phyloP scores from a whole-genome alignment of 2,329 filamentous ascomycete genomes.

The Penicillium sp. region DNA sequence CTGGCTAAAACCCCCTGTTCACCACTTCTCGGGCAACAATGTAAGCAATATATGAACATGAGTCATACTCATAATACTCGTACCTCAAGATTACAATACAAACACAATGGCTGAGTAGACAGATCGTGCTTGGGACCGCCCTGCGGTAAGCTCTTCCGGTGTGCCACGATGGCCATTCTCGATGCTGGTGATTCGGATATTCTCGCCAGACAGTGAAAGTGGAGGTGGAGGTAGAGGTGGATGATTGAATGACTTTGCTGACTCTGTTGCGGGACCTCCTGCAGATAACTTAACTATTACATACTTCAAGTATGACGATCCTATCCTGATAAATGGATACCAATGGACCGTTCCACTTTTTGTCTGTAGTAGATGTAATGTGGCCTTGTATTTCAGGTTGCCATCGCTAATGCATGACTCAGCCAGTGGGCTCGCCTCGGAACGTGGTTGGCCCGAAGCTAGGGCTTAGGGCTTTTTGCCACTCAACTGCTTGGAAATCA shows the following conservation, averaged over 20 bases:
- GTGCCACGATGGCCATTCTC: slow-evolving; percentile 94
- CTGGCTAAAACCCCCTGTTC: slow-evolving; percentile 90
- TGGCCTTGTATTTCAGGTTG: slow-evolving; percentile 4
- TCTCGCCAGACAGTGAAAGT: slow-evolving; percentile 57
- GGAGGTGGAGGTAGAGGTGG: slow-evolving; percentile 5
- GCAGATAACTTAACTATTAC: no score
- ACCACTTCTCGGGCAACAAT: slow-evolving; percentile 99
- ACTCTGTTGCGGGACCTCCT: no score
- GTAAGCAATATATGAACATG: slow-evolving; percentile 78
- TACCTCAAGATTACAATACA: no score
- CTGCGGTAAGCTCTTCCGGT: slow-evolving; percentile 98
- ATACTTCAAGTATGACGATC: slow-evolving; percentile 3
- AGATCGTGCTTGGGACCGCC: slow-evolving; percentile 99
- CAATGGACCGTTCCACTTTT: slow-evolving; percentile 2
- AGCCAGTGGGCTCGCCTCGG: slow-evolving; percentile 20
- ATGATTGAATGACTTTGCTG: not conserved
- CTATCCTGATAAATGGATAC: not conserved
- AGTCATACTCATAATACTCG: not conserved
- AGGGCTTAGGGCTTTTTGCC: slow-evolving; percentile 50
- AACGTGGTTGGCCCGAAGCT: slow-evolving; percentile 35
- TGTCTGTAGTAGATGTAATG: not conserved
- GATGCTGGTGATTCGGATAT: slow-evolving; percentile 99
- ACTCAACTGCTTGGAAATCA: slow-evolving; percentile 51
- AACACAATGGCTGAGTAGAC: no score
- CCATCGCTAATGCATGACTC: slow-evolving; percentile 22